Evolutionary conservation across 768 basidiomycete species (phyloP).

Genomic region (Rhizopogon sp.): DNA sequence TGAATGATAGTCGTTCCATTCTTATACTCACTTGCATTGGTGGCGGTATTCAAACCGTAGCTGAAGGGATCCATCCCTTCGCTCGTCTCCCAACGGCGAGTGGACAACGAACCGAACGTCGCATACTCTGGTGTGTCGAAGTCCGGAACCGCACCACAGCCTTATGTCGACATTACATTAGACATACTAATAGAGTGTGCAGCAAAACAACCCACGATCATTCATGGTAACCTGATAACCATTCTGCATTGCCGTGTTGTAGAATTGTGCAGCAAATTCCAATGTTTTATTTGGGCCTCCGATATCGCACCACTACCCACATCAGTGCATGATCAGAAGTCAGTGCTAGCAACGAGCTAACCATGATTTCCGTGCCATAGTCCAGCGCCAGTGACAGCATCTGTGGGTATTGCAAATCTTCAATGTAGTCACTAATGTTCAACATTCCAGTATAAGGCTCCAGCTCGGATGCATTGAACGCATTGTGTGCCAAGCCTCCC

Average conservation of each 20-base stretch:
- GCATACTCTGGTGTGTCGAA: slow-evolving; percentile 55
- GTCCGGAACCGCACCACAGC: slow-evolving; percentile 46
- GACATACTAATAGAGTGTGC: background rate
- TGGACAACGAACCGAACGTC: slow-evolving; percentile 40
- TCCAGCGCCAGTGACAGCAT: slow-evolving; percentile 44
- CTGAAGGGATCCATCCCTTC: slow-evolving; percentile 55
- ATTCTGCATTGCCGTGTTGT: slow-evolving; percentile 35
- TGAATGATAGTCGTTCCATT: slow-evolving; percentile 44
- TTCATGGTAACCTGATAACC: slow-evolving; percentile 46
- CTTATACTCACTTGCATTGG: slow-evolving; percentile 40
- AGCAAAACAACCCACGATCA: slow-evolving; percentile 26
- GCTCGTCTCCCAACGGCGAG: slow-evolving; percentile 50
- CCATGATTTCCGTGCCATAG: slow-evolving; percentile 54
- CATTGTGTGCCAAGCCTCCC: slow-evolving; percentile 48
- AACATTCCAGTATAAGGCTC: slow-evolving; percentile 53
- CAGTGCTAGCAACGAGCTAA: slow-evolving; percentile 12
- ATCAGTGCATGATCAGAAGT: slow-evolving; percentile 6
- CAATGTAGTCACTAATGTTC: slow-evolving; percentile 45
- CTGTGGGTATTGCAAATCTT: slow-evolving; percentile 46
- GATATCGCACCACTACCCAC: slow-evolving; percentile 50
- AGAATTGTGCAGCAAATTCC: slow-evolving; percentile 41
- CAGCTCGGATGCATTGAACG: slow-evolving; percentile 38
- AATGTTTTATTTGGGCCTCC: slow-evolving; percentile 44
- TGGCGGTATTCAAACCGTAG: slow-evolving; percentile 43
- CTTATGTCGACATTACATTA: slow-evolving; percentile 16